Evolutionary conservation across 2,329 filamentous ascomycete species (phyloP).

Genomic region (Capronia americana): DNA sequence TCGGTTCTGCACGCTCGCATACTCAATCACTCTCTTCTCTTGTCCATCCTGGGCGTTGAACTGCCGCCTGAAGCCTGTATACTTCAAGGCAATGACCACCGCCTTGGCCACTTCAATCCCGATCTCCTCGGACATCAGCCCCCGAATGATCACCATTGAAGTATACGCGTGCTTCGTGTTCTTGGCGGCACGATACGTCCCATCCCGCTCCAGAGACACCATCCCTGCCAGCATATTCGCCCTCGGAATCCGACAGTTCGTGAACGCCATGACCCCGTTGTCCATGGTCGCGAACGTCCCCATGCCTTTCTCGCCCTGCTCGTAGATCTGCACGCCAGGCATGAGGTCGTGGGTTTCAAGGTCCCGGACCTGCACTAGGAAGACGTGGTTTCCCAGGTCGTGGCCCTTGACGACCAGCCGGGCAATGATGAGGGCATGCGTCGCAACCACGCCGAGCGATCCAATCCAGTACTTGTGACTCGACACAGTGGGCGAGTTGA

Average conservation of each 20-base stretch:
- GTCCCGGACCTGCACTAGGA: constrained; percentile 42
- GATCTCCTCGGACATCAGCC: constrained; percentile 40
- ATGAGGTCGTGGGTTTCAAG: constrained; percentile 39
- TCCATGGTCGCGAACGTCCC: constrained; percentile 50
- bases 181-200: constrained; percentile 41
- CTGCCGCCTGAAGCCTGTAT: constrained; percentile 42
- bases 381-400: constrained; percentile 42
- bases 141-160: constrained; percentile 44
- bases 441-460: constrained; percentile 39
- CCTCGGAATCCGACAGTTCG: constrained; percentile 46
- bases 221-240: constrained; percentile 43
- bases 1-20: constrained; percentile 37
- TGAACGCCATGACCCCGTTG: constrained; percentile 46
- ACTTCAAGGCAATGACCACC: constrained; percentile 46
- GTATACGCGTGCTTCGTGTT: constrained; percentile 45
- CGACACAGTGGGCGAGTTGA: constrained; percentile 42
- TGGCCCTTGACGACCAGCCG: constrained; percentile 40
- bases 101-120: constrained; percentile 44
- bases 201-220: constrained; percentile 41
- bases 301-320: constrained; percentile 51
- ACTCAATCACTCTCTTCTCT: constrained; percentile 37
- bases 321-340: constrained; percentile 41
- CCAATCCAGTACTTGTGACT: constrained; percentile 45
- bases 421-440: constrained; percentile 43
- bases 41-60: constrained; percentile 20